Base-by-base conservation (phyloP, 1,139 yeast genomes). In the Zygosaccharomyces pseudobailii region DNA sequence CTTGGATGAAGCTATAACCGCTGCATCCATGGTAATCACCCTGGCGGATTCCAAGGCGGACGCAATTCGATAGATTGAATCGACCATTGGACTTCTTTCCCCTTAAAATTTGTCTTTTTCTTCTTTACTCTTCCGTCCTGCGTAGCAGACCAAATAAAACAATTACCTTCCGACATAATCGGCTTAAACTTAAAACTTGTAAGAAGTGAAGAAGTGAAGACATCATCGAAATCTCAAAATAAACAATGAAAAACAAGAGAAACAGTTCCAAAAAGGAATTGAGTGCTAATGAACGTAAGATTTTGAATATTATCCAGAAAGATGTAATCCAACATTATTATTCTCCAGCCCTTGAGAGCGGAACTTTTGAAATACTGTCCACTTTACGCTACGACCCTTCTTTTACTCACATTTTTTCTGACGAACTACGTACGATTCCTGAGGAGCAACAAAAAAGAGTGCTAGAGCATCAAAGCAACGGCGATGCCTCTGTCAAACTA, bases 21-120 rank as follows among this genome's bases (percentile, higher is more conserved):
- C 94, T 1, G 94, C 94, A 57, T 86, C 95, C 47, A 84, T 71
- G 5, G 95, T 85, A 56, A 86, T 68, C 55, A 83, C 90, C 55
- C 81, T 78, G 1, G 96, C 96, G 25, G 90, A 81, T 67, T 87
- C 96, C 53, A 89, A 75, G 64, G 81, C 76, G 5, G 78, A 73
- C 3, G 84, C 75, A 51, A 81, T 69, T 46, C 74, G 71, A 24
- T 71, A 63, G 37, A 77, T 68, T 3, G 82, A 72, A 51, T 78
- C 84, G 2, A 76, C 71, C 84, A 78, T 79, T 22, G 34, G 25
- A 17, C 6, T 20, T n/a, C 33, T 37, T 24, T 25, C 36, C 17
- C 17, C 17, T 34, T 9, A 10, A 21, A 9, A 3, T 32, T 23
- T 35, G 23, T 28, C n/a, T 20, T 17, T 24, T 34, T 33, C 20